These are phyloP conservation scores for Grifola frondosa DNA, from an alignment of 1,284 basidiomycete species.

Conservation along the genomic window DNA sequence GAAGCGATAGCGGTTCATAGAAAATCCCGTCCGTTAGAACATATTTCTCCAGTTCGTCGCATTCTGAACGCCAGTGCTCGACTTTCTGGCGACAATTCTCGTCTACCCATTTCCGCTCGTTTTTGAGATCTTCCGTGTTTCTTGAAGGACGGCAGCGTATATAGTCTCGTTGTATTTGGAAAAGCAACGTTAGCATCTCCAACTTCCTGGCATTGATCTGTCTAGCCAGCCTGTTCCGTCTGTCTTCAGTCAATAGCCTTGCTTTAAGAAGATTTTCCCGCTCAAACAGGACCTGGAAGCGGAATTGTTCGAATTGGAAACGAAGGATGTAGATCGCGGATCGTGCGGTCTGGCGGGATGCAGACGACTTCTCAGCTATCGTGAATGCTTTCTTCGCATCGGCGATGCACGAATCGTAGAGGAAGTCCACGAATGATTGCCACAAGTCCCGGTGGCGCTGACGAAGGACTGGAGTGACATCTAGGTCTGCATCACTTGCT, in stretches of 20 bases:
- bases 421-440: constrained; percentile 39
- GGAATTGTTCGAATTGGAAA: constrained; percentile 37
- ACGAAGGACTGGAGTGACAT: no score
- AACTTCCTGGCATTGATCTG: constrained; percentile 13
- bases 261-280: constrained; percentile 5
- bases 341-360: constrained; percentile 35
- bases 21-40: constrained; percentile 35
- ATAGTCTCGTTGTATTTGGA: constrained; percentile 8
- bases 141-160: constrained; percentile 11
- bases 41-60: constrained; percentile 29
- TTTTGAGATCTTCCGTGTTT: constrained; percentile 20
- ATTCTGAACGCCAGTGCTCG: constrained; percentile 33
- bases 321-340: constrained; percentile 37
- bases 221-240: constrained; percentile 17
- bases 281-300: constrained; percentile 30
- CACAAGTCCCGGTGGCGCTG: constrained; percentile 30
- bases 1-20: constrained; percentile 45
- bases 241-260: neutral
- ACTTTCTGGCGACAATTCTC: constrained; percentile 35
- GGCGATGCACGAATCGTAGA: constrained; percentile 40
- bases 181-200: constrained; percentile 1
- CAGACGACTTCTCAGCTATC: constrained; percentile 35
- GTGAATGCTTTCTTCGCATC: constrained; percentile 44
- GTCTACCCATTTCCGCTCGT: constrained; percentile 36
- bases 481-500: constrained; percentile 1